Evolutionary conservation across 169 alveolate genomes (phyloP).

Genomic region (Babesia ovis): DNA sequence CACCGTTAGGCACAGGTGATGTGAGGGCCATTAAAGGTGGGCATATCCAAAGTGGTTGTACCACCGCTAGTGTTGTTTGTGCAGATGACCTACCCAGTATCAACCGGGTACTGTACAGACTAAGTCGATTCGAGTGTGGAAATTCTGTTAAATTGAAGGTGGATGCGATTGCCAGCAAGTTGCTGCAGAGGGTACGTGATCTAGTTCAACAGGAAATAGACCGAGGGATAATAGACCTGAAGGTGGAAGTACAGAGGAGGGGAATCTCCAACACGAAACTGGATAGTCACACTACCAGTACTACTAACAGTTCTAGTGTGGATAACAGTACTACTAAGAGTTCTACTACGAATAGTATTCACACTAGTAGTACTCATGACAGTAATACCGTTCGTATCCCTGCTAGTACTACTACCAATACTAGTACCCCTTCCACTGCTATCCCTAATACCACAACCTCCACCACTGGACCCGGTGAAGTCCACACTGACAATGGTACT

Average conservation of each 20-base stretch:
- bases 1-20: too few species aligned
- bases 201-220: not conserved
- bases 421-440: not conserved
- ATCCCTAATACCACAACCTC: not conserved
- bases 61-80: too few species aligned
- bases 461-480: not conserved
- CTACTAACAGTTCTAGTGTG: too few species aligned
- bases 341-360: too few species aligned
- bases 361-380: too few species aligned
- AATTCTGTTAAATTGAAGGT: constrained; percentile 8
- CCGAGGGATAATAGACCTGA: constrained; percentile 26
- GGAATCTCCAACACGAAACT: not conserved
- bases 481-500: too few species aligned
- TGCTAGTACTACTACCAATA: too few species aligned
- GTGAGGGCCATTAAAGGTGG: too few species aligned
- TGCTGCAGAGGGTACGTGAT: not conserved
- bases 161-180: not conserved
- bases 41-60: too few species aligned
- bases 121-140: not conserved
- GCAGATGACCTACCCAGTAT: not conserved
- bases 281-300: not conserved
- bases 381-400: too few species aligned
- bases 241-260: not conserved
- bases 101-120: not conserved
- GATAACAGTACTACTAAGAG: too few species aligned